phyloP scores from a whole-genome alignment of 73 alveolate genomes.

The Strombidium stylifer region DNA sequence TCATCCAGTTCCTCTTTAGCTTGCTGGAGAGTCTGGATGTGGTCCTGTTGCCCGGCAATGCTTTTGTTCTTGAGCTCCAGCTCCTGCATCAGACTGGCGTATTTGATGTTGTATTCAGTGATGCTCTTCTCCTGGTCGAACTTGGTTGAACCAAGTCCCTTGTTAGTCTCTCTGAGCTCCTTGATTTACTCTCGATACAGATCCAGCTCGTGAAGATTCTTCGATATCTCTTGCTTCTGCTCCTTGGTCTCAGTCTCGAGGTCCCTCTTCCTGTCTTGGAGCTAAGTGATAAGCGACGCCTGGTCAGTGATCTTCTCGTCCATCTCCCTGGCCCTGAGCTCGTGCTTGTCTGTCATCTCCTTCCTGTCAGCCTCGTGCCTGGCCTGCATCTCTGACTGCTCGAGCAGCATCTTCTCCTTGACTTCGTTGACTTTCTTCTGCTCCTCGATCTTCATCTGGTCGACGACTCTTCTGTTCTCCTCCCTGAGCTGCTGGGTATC shows the following conservation, averaged over 20 bases:
- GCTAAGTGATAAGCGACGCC: background rate
- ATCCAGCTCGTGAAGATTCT: background rate
- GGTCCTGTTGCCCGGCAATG: conserved; percentile 19
- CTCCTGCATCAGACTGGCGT: conserved; percentile 21
- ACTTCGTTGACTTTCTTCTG: conserved; percentile 25
- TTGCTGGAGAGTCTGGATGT: conserved; percentile 8
- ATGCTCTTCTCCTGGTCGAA: conserved; percentile 38
- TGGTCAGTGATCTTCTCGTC: background rate
- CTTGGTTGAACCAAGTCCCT: conserved; percentile 28
- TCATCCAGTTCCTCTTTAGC: conserved; percentile 41
- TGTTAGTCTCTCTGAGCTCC: conserved; percentile 28
- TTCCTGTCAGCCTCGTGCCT: conserved; percentile 1
- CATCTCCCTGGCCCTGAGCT: background rate
- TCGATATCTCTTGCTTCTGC: background rate
- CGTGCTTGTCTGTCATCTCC: conserved; percentile 8
- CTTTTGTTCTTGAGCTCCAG: conserved; percentile 44
- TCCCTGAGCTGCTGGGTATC: background rate
- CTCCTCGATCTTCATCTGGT: conserved; percentile 28
- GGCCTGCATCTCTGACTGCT: conserved; percentile 8
- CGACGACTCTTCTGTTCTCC: conserved; percentile 1
- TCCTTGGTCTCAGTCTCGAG: background rate
- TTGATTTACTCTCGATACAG: background rate
- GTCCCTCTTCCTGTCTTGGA: background rate
- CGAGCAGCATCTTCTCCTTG: conserved; percentile 26
- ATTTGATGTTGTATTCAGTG: conserved; percentile 41